These are phyloP conservation scores for Sugiyamaella grinbergsii DNA, from an alignment of 1,139 yeast genomes.

Conservation along the genomic window DNA sequence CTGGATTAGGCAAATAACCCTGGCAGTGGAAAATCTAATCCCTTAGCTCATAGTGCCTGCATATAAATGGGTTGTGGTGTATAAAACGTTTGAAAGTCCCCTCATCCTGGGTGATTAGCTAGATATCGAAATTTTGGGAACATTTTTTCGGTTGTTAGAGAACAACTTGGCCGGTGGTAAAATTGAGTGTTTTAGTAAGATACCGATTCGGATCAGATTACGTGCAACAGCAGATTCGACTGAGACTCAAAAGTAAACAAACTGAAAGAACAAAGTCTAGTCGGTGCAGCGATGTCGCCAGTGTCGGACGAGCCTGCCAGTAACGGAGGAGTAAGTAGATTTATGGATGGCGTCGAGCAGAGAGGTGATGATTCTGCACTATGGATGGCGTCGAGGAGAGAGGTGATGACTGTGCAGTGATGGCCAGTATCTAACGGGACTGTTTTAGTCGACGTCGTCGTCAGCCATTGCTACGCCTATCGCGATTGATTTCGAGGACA, in stretches of 20 bases:
- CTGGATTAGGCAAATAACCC: conserved; percentile 3
- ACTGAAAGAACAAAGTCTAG: conserved; percentile 6
- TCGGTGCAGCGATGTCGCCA: conserved; percentile 11
- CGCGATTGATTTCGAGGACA: conserved; percentile 24
- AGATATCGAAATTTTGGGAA: background rate
- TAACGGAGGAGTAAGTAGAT: conserved; percentile 17
- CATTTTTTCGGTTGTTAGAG: conserved; percentile 1
- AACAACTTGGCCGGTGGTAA: background rate
- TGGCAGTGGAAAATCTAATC: conserved; percentile 4
- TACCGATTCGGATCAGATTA: background rate
- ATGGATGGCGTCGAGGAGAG: background rate
- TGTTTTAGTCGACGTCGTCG: conserved; percentile 17
- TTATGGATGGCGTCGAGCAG: too few relatives aligned
- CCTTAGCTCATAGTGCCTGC: conserved; percentile 14
- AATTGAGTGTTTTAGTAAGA: too few relatives aligned
- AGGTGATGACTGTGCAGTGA: background rate
- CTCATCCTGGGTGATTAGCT: background rate
- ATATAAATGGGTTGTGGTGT: conserved; percentile 9
- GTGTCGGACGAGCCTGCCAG: conserved; percentile 11
- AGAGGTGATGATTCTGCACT: background rate
- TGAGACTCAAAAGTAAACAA: conserved; percentile 6
- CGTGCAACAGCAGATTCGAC: background rate
- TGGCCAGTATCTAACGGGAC: background rate
- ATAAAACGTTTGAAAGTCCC: background rate
- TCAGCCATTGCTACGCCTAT: conserved; percentile 16